Base-by-base conservation (phyloP, 305 asterid species). In the Lippia alba region DNA sequence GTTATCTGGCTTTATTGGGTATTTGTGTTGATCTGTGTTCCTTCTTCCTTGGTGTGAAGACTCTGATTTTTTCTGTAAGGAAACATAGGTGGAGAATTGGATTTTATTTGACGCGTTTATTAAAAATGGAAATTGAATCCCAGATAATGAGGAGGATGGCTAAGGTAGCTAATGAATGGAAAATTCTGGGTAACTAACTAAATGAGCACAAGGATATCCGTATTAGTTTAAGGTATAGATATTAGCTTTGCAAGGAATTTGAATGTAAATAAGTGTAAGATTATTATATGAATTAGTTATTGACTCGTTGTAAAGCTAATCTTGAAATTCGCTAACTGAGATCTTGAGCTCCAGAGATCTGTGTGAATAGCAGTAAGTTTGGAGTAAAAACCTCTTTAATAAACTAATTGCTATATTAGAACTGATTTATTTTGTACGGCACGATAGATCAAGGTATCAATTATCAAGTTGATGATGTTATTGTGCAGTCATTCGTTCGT, bases 1-100 rank as follows among this genome's bases (percentile, higher is more conserved):
- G 67, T 75, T 72, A 15, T 74, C 45, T 50, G 44, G 65, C 65
- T 66, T 58, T 67, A 59, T 53, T 56, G 36, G 54, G 46, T 32
- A 20, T 11, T 6, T 71, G 59, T 40, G 17, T 66, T 33, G 82
- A 78, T 74, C 80, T 74, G 73, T 74, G 36, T 20, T 65, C 5
- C n/a, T 11, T 70, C 6, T 8, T 40, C 36, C 58, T 57, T 56
- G 12, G 11, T 4, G 57, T 73, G 69, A 55, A 72, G 20, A 15
- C 59, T 62, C 44, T 44, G 58, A 69, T 15, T 30, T 11, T 17
- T 44, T 74, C 24, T 32, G 8, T 16, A 15, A 16, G 64, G 46
- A 64, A 16, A 50, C 12, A 30, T 3, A 55, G 17, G 46, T 33
- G 65, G 56, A 49, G 59, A 66, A 63, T 71, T 12, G 46, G 59